Conservation (phyloP, 768 basidiomycete genomes). For the Mycena olivaceomarginata region DNA sequence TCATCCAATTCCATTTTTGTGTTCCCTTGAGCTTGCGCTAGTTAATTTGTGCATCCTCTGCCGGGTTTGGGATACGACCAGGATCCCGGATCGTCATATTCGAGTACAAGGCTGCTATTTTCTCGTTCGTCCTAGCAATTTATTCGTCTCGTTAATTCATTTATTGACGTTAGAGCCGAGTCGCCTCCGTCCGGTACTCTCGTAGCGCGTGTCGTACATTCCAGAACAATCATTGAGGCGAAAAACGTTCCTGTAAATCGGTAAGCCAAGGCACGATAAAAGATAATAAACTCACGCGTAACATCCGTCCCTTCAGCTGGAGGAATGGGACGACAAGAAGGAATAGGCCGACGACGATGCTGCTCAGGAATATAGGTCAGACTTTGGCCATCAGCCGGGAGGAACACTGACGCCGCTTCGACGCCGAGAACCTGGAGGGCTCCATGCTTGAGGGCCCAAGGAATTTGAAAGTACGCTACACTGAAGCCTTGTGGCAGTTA, state of each 20-base stretch:
- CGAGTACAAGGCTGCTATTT: too few relatives aligned
- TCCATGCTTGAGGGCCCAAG: slow-evolving; percentile 71
- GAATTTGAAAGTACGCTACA: slow-evolving; percentile 75
- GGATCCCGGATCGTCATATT: too few relatives aligned
- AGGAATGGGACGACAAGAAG: slow-evolving; percentile 67
- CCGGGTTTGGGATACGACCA: too few relatives aligned
- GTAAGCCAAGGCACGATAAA: not conserved
- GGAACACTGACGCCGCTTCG: not conserved
- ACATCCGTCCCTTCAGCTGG: slow-evolving; percentile 63
- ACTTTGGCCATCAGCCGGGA: too few relatives aligned
- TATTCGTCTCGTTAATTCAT: too few relatives aligned
- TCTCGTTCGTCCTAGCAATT: too few relatives aligned
- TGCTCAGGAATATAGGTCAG: slow-evolving; percentile 31
- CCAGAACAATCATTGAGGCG: not conserved
- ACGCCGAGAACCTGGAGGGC: slow-evolving; percentile 38
- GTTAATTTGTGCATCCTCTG: too few relatives aligned
- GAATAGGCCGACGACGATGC: slow-evolving; percentile 69
- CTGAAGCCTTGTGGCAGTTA: slow-evolving; percentile 55
- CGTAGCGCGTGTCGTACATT: not conserved
- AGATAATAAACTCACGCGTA: slow-evolving; percentile 58
- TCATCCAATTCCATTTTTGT: too few relatives aligned
- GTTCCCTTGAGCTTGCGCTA: too few relatives aligned
- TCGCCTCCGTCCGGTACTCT: too few relatives aligned
- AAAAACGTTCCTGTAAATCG: not conserved
- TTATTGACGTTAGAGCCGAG: too few relatives aligned